A percentile compares a stretch with the other conserved stretches of the same genome.
phyloP scores from a whole-genome alignment of 257 asterid genomes.

The Solanum ossicruentum region DNA sequence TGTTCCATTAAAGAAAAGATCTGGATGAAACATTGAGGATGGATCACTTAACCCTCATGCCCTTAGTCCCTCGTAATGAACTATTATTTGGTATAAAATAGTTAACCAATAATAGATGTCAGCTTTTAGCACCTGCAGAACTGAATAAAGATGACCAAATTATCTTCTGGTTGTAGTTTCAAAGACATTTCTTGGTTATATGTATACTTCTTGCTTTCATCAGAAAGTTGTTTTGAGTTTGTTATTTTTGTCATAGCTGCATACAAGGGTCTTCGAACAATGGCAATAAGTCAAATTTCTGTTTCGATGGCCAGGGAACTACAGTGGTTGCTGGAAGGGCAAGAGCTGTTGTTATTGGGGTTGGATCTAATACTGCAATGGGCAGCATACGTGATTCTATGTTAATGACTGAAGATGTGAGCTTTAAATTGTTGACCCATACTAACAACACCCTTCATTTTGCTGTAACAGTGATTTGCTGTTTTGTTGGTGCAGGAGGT shows the following conservation, averaged over 20 bases:
- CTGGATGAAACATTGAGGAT: background rate
- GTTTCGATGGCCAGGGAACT: conserved; percentile 62
- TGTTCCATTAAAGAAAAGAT: background rate
- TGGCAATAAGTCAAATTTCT: background rate
- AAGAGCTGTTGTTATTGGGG: conserved; percentile 81
- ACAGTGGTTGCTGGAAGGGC: conserved; percentile 95
- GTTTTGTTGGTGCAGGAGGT: conserved; percentile 53
- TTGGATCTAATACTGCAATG: conserved; percentile 99
- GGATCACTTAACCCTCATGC: background rate
- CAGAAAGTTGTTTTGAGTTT: background rate
- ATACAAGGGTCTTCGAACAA: background rate
- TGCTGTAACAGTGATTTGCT: background rate
- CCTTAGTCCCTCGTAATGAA: background rate
- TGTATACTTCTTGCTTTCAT: background rate
- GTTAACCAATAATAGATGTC: background rate
- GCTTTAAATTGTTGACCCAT: conserved; percentile 1
- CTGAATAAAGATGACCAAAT: background rate
- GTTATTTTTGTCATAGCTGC: background rate
- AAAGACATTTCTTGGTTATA: background rate
- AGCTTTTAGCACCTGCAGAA: background rate
- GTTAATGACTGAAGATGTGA: conserved; percentile 92
- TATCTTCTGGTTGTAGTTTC: background rate
- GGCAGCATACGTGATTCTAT: conserved; percentile 97
- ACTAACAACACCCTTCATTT: background rate
- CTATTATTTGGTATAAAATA: background rate